A percentile compares a stretch with the other conserved stretches of the same genome.
Evolutionary conservation across 1,284 basidiomycete genomes (phyloP).

Genomic region (Farysia itapuensis): DNA sequence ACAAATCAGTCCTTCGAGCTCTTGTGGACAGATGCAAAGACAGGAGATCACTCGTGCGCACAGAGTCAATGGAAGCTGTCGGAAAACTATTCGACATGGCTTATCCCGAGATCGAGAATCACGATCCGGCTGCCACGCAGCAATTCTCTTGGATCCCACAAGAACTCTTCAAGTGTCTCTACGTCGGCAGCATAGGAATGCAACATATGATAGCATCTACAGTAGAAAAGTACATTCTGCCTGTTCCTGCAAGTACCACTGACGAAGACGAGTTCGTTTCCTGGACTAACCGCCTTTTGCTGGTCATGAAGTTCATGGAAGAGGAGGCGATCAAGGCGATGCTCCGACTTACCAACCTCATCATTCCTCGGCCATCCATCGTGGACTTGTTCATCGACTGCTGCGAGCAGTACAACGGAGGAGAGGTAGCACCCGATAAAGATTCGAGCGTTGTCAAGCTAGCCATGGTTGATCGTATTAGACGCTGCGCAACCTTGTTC

Average conservation of each 20-base stretch:
- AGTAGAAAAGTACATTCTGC: slow-evolving; percentile 75
- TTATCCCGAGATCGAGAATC: slow-evolving; percentile 86
- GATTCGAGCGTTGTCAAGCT: slow-evolving; percentile 61
- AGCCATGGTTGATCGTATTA: slow-evolving; percentile 32
- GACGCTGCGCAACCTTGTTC: slow-evolving; percentile 8
- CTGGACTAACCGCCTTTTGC: slow-evolving; percentile 82
- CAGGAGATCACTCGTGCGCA: slow-evolving; percentile 82
- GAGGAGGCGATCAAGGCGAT: slow-evolving; percentile 64
- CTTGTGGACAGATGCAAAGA: slow-evolving; percentile 78
- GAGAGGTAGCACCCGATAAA: slow-evolving; percentile 78
- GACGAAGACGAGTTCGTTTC: slow-evolving; percentile 73
- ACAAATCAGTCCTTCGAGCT: slow-evolving; percentile 67
- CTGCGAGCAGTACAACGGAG: slow-evolving; percentile 61
- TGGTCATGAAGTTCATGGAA: slow-evolving; percentile 73
- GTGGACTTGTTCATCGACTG: slow-evolving; percentile 38
- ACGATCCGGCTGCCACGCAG: slow-evolving; percentile 71
- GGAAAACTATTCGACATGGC: slow-evolving; percentile 80
- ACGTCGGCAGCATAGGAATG: slow-evolving; percentile 60
- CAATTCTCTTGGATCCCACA: slow-evolving; percentile 95
- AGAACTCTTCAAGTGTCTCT: slow-evolving; percentile 66
- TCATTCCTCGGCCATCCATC: slow-evolving; percentile 19
- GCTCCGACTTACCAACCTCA: slow-evolving; percentile 65
- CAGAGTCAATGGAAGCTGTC: slow-evolving; percentile 75
- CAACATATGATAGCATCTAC: slow-evolving; percentile 64
- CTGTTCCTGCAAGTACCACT: slow-evolving; percentile 73